These are phyloP conservation scores for Tuber borchii DNA, from an alignment of 495 filamentous ascomycete species.

Conservation along the genomic window DNA sequence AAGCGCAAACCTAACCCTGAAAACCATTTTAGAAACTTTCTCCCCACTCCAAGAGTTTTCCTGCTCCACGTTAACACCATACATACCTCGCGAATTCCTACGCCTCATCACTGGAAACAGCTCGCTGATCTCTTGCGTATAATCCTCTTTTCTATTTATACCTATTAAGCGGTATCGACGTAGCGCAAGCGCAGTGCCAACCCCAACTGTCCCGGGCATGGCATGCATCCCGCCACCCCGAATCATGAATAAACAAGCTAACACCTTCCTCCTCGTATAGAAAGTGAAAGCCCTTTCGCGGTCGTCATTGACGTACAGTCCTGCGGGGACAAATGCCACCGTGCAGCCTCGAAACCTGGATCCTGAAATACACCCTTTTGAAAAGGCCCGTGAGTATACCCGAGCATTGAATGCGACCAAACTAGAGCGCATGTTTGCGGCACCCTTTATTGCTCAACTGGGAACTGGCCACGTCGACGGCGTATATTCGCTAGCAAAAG, in stretches of 20 bases:
- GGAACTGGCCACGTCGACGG: conserved; percentile 91
- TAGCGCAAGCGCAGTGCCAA: not conserved
- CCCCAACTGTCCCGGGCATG: not conserved
- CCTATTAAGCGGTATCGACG: not conserved
- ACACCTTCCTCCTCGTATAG: conserved; percentile 43
- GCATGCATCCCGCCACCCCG: not conserved
- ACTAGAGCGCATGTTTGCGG: conserved; percentile 89
- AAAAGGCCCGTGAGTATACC: conserved; percentile 86
- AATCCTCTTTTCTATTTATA: not conserved
- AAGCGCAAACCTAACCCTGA: not conserved
- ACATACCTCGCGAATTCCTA: not conserved
- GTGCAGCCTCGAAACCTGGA: conserved; percentile 81
- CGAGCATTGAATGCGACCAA: conserved; percentile 86
- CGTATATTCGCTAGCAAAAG: conserved; percentile 68
- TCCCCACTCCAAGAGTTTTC: not conserved
- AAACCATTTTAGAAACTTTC: not conserved
- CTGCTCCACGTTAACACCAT: not conserved
- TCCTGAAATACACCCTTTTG: conserved; percentile 89
- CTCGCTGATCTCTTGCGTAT: not conserved
- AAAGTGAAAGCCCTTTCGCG: conserved; percentile 92
- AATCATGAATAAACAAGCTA: not conserved
- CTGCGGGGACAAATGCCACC: conserved; percentile 66
- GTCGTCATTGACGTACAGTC: conserved; percentile 66
- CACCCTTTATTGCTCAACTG: conserved; percentile 82
- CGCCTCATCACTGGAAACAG: not conserved